Conservation (phyloP, 176 grass and related monocot genomes). For the Echinochloa phyllopogon region DNA sequence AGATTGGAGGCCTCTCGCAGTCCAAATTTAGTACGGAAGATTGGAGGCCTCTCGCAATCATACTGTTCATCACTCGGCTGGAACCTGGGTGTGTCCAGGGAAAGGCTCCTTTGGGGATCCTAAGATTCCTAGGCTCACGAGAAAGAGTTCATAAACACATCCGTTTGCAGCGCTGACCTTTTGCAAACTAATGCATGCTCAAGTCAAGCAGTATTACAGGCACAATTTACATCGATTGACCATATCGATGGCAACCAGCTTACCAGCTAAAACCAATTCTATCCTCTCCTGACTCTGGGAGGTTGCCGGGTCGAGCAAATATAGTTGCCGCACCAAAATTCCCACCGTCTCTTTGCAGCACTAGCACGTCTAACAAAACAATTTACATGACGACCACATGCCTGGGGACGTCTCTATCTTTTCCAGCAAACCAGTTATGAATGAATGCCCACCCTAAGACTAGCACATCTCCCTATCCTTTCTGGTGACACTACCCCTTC, state of each 20-base stretch:
- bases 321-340: slow-evolving; percentile 28
- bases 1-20: no score
- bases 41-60: neutral
- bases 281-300: neutral
- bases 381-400: slow-evolving; percentile 37
- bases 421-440: slow-evolving; percentile 7
- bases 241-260: neutral
- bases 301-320: neutral
- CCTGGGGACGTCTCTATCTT: neutral
- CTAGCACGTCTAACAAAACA: neutral
- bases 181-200: neutral
- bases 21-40: slow-evolving; percentile 7
- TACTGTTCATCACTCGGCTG: neutral
- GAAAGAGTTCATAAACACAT: neutral
- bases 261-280: slow-evolving; percentile 11
- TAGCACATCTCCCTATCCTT: slow-evolving; percentile 20
- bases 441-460: slow-evolving; percentile 23
- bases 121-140: neutral
- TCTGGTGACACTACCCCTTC: slow-evolving; percentile 24
- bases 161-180: neutral
- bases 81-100: neutral
- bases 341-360: slow-evolving; percentile 6
- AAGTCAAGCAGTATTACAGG: neutral
- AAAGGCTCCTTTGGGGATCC: neutral
- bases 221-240: slow-evolving; percentile 26